Conservation (phyloP, 805 yeast genomes). For the Kluyveromyces dobzhanskii region DNA sequence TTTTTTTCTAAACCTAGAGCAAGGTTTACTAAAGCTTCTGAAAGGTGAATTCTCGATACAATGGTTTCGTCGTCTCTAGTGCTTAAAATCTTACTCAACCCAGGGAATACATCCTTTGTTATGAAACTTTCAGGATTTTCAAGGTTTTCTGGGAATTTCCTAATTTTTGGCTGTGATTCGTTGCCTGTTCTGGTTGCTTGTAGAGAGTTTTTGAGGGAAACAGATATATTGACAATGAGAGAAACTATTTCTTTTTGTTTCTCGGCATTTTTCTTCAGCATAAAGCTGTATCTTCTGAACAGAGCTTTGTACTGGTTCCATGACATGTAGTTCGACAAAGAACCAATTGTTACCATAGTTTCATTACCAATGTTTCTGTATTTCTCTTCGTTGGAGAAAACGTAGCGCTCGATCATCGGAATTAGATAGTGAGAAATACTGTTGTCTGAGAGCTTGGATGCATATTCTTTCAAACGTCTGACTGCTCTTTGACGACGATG, state of each 20-base stretch:
- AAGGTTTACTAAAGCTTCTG: conserved; percentile 70
- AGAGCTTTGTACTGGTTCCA: conserved; percentile 80
- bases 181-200: conserved; percentile 14
- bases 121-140: conserved; percentile 41
- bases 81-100: conserved; percentile 49
- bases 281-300: conserved; percentile 54
- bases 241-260: conserved; percentile 49
- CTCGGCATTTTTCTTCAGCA: conserved; percentile 39
- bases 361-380: conserved; percentile 56
- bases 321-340: conserved; percentile 46
- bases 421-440: conserved; percentile 72
- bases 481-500: conserved; percentile 84
- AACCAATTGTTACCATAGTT: conserved; percentile 53
- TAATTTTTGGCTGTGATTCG: conserved; percentile 13
- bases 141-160: conserved; percentile 31
- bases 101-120: conserved; percentile 49
- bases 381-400: conserved; percentile 49
- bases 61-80: conserved; percentile 74
- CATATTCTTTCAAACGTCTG: conserved; percentile 46
- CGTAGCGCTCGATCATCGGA: conserved; percentile 81
- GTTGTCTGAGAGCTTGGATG: conserved; percentile 38
- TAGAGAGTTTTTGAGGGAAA: conserved; percentile 37
- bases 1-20: conserved; percentile 54
- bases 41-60: conserved; percentile 64
- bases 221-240: conserved; percentile 49